phyloP scores from a whole-genome alignment of 768 basidiomycete genomes.

The Hygrophorus russula region DNA sequence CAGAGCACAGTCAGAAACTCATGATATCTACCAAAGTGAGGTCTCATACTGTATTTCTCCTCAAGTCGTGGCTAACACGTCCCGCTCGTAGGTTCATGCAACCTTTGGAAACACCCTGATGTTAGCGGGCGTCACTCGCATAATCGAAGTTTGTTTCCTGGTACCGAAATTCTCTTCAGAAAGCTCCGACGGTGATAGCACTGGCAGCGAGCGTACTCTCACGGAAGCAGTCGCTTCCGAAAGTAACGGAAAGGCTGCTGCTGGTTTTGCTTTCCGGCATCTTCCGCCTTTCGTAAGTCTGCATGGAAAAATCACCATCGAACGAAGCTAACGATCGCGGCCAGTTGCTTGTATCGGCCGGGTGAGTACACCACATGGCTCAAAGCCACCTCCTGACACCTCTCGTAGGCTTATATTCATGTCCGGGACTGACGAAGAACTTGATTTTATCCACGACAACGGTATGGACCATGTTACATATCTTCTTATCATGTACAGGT shows the following conservation, averaged over 20 bases:
- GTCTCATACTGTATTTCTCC: not conserved
- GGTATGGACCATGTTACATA: conserved; percentile 93
- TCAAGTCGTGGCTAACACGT: not conserved
- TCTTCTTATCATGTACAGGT: conserved; percentile 77
- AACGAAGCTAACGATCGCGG: conserved; percentile 4
- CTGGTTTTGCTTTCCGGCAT: conserved; percentile 65
- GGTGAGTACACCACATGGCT: conserved; percentile 28
- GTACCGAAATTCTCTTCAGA: conserved; percentile 23
- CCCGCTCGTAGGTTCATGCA: conserved; percentile 50
- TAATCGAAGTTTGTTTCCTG: conserved; percentile 81
- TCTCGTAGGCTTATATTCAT: conserved; percentile 68
- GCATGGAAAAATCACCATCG: not conserved
- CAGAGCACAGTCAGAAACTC: conserved; percentile 75
- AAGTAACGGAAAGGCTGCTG: conserved; percentile 22
- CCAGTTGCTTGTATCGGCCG: conserved; percentile 63
- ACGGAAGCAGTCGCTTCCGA: conserved; percentile 20
- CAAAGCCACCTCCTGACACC: not conserved
- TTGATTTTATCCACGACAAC: conserved; percentile 51
- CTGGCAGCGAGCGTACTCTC: conserved; percentile 56
- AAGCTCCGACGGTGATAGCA: conserved; percentile 32
- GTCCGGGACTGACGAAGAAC: conserved; percentile 89
- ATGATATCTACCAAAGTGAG: conserved; percentile 73
- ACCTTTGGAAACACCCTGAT: conserved; percentile 83
- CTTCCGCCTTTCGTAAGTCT: conserved; percentile 74
- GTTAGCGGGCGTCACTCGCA: conserved; percentile 68